Base-by-base conservation (phyloP, 768 basidiomycete species). In the Mycena sanguinolenta region DNA sequence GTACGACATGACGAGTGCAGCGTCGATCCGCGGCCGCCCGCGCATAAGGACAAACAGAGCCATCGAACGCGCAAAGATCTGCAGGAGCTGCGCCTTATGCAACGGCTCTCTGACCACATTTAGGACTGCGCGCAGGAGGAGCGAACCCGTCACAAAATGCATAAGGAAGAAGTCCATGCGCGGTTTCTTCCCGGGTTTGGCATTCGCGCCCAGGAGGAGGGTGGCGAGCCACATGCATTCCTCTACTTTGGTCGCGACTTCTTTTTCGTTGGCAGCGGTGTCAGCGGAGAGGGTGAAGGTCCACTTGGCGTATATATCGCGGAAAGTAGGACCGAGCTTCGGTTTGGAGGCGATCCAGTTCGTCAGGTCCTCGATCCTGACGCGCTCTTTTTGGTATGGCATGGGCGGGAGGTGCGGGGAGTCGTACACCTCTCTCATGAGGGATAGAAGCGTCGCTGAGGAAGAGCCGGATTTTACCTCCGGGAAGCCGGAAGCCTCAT, bases 91-190 rank as follows among this genome's bases (percentile, higher is more conserved):
- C 5, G 82, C 85, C 71, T 86, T 86, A 39, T 84, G 79, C 27
- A 74, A 76, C 13, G 76, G 71, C 44, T 77, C 81, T 34, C 77
- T 71, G 42, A 85, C 55, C 13, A 77, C 77, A 13, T 74, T 73
- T 39, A 87, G 70, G 42, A 86, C 74, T 0, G 85, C 83, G 28
- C 83, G 82, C 10, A 90, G 72, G 77, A 89, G 88, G 6, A 89
- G 72, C 10, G 87, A 82, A 39, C 84, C 84, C 13, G 85, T 90
- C 53, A 90, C 79, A 54, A 89, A 73, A 72, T 90, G 90, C 88
- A 88, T 87, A 53, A 90, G 77, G 84, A 89, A 88, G 79, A 90
- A 86, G 63, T 85, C 89, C 32, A 90, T 75, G 5, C 89, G 81
- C 9, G 87, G 86, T 71, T 85, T 83, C 46, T 84, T 79, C 3